phyloP scores from a whole-genome alignment of 2,329 filamentous ascomycete genomes.

The Neobulgaria alba region DNA sequence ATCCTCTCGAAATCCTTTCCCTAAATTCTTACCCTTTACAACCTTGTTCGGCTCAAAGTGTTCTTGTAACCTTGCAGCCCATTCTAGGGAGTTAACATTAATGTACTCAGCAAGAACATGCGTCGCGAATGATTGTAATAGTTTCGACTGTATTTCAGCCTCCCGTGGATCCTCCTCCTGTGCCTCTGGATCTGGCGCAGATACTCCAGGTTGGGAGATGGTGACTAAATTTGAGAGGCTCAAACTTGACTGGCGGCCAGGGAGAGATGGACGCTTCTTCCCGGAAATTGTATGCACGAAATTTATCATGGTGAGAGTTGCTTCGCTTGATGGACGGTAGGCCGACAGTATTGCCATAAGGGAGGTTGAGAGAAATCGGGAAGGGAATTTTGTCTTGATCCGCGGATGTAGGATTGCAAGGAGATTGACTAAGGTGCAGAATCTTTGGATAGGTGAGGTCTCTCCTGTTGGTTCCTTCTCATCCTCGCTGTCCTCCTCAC shows the following conservation, averaged over 20 bases:
- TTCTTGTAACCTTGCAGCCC: slow-evolving; percentile 59
- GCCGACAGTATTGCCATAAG: slow-evolving; percentile 61
- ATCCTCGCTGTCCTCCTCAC: slow-evolving; percentile 20
- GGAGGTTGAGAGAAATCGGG: slow-evolving; percentile 69
- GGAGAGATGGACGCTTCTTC: slow-evolving; percentile 54
- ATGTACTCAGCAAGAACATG: slow-evolving; percentile 69
- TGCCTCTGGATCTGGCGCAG: slow-evolving; percentile 55
- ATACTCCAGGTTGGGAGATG: slow-evolving; percentile 35
- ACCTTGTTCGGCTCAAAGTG: slow-evolving; percentile 56
- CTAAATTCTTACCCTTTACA: slow-evolving; percentile 52
- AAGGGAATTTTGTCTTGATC: slow-evolving; percentile 70
- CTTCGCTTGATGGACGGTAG: slow-evolving; percentile 55
- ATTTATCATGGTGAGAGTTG: slow-evolving; percentile 62
- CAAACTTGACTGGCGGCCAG: slow-evolving; percentile 49
- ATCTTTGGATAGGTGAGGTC: slow-evolving; percentile 37
- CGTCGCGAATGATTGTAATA: slow-evolving; percentile 71
- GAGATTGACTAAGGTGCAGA: slow-evolving; percentile 62
- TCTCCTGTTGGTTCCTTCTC: slow-evolving; percentile 13
- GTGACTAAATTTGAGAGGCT: slow-evolving; percentile 40
- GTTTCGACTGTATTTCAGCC: slow-evolving; percentile 48
- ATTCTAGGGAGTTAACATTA: slow-evolving; percentile 49
- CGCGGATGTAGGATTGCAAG: slow-evolving; percentile 64
- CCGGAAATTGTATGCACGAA: slow-evolving; percentile 62
- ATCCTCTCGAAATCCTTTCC: slow-evolving; percentile 56
- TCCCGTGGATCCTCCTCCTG: slow-evolving; percentile 48